Percentiles rank a stretch among this genome's conserved stretches.
These are phyloP conservation scores for Neospora caninum DNA, from an alignment of 169 alveolate species.

Conservation along the genomic window DNA sequence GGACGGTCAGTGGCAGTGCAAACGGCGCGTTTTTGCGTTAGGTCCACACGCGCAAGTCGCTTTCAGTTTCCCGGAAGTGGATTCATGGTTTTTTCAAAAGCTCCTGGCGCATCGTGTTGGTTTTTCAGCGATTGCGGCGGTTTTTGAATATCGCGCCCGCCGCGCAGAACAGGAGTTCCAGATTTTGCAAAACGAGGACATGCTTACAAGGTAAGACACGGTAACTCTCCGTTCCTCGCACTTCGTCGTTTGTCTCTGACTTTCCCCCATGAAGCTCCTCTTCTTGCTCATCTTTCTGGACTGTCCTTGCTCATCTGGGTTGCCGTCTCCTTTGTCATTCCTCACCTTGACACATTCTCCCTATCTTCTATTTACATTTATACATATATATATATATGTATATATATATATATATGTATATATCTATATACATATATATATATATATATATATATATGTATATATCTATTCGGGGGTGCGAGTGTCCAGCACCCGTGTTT, in stretches of 20 bases:
- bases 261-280: neutral
- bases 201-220: conserved; percentile 55
- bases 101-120: neutral
- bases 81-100: too few relatives aligned
- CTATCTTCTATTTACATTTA: too few relatives aligned
- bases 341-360: neutral
- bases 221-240: too few relatives aligned
- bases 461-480: neutral
- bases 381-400: neutral
- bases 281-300: neutral
- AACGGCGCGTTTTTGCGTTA: neutral
- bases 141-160: conserved; percentile 73
- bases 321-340: neutral
- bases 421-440: neutral
- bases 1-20: neutral
- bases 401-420: conserved; percentile 11
- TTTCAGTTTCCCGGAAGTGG: too few relatives aligned
- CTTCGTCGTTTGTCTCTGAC: neutral
- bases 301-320: neutral
- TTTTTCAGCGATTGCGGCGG: conserved; percentile 62
- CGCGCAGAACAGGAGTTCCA: conserved; percentile 76
- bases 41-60: neutral
- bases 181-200: conserved; percentile 75
- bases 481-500: too few relatives aligned
- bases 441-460: too few relatives aligned